Evolutionary conservation across 768 basidiomycete species (phyloP), one percentile per base, ranked within the genome.

Genomic region (Tremella fuciformis): DNA sequence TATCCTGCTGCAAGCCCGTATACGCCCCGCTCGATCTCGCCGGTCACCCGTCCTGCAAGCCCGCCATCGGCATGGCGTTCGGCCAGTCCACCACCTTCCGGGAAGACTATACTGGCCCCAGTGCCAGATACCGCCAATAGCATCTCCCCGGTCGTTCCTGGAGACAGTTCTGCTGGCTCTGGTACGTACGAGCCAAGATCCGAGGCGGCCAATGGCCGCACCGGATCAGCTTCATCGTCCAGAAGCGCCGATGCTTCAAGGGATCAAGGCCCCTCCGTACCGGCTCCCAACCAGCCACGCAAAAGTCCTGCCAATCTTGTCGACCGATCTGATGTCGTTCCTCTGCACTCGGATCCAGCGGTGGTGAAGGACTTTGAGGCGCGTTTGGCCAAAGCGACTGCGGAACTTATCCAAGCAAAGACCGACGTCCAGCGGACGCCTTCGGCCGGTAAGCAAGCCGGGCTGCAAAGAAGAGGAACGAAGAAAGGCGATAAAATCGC

Each of bases 331-430:
- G 42, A 6, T 15, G 16, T 8, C 8, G n/a, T 15, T 8, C 42
- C 42, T 46, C 42, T 46, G n/a, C 42, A 46, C 15, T 18, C 42
- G n/a, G 64, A 69, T 26, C 48, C 52, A 15, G 69, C 56, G 8
- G 53, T 68, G 13, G 40, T 63, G 16, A 34, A 60, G 49, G 72
- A 74, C 47, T 74, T 69, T 40, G 67, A 74, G 39, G 64, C 65
- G 40, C 51, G 72, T 26, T 64, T 74, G 22, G 72, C 72, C 4
- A 64, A 64, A 9, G 72, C 72, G 8, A 74, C 72, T 2, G 67
- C 67, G 9, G 67, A 64, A 7, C 46, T 74, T 7, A 57, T 70
- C 38, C 42, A 64, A 11, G 72, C 72, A 3, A 74, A 69, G 2
- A 63, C 67, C 13, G 67, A 64, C 6, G 41, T 74, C 2, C 57